These are phyloP conservation scores for Salisapilia sapeloensis DNA, from an alignment of 352 stramenopile genomes.

Conservation along the genomic window DNA sequence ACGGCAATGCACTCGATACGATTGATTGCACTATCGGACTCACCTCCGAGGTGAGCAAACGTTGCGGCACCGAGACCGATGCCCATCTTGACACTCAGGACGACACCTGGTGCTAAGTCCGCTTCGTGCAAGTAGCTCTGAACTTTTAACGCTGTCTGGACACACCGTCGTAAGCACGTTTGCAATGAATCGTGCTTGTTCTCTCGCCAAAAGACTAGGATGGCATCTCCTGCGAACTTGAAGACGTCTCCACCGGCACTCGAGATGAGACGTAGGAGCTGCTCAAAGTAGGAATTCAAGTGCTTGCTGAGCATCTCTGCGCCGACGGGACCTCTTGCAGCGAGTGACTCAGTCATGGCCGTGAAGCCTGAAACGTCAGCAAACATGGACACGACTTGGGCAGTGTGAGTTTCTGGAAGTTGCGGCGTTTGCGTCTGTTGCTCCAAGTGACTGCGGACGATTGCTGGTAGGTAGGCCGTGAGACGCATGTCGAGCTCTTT, in stretches of 20 bases:
- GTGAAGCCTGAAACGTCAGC: slow-evolving; percentile 91
- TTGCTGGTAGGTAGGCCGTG: slow-evolving; percentile 61
- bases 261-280: slow-evolving; percentile 63
- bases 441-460: slow-evolving; percentile 66
- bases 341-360: slow-evolving; percentile 84
- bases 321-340: slow-evolving; percentile 59
- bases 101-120: slow-evolving; percentile 67
- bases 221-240: slow-evolving; percentile 92
- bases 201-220: slow-evolving; percentile 89
- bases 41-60: slow-evolving; percentile 80
- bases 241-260: slow-evolving; percentile 80
- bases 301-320: slow-evolving; percentile 83
- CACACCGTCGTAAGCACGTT: slow-evolving; percentile 47
- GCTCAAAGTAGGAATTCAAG: slow-evolving; percentile 90
- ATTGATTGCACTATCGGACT: slow-evolving; percentile 55
- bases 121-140: slow-evolving; percentile 80
- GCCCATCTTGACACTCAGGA: slow-evolving; percentile 90
- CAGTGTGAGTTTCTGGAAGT: slow-evolving; percentile 58
- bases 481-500: slow-evolving; percentile 75
- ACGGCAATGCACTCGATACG: slow-evolving; percentile 88
- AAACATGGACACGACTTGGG: slow-evolving; percentile 83
- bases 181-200: slow-evolving; percentile 83
- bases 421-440: slow-evolving; percentile 19
- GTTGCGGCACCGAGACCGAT: slow-evolving; percentile 80
- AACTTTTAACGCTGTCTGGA: slow-evolving; percentile 84